These are phyloP conservation scores for Suhomyces wounanorum DNA, from an alignment of 1,139 yeast species.

Conservation along the genomic window DNA sequence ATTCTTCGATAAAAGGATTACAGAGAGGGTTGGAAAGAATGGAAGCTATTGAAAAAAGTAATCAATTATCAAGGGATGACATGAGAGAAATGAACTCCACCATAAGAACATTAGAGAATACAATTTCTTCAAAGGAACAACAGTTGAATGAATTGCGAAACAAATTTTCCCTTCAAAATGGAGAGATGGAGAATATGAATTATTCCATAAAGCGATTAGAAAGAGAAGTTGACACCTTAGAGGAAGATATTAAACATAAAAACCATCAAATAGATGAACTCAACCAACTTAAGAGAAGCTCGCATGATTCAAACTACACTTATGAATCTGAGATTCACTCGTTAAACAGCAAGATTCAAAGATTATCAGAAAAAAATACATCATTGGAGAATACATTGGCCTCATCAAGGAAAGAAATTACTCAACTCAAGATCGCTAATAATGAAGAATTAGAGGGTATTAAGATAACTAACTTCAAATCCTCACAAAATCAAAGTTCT, in stretches of 20 bases:
- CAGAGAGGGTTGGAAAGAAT: slow-evolving; percentile 5
- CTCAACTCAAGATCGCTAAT: slow-evolving; percentile 1
- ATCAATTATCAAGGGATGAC: not conserved
- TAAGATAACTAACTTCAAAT: not conserved
- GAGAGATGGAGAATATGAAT: slow-evolving; percentile 5
- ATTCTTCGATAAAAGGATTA: not conserved
- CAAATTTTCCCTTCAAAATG: not conserved
- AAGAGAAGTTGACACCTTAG: slow-evolving; percentile 15
- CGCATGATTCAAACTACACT: slow-evolving; percentile 8
- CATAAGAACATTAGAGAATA: not conserved
- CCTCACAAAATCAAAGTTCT: not conserved
- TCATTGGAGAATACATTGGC: slow-evolving; percentile 10
- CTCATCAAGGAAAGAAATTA: slow-evolving; percentile 5
- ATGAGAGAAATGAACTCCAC: not conserved
- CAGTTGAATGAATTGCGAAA: slow-evolving; percentile 1
- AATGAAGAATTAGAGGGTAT: slow-evolving; percentile 4
- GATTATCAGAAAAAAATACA: slow-evolving; percentile 10
- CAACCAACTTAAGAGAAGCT: slow-evolving; percentile 8
- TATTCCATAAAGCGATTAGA: slow-evolving; percentile 11
- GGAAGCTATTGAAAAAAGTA: slow-evolving; percentile 3
- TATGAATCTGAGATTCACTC: slow-evolving; percentile 15
- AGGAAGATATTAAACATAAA: slow-evolving; percentile 15
- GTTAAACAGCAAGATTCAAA: slow-evolving; percentile 11
- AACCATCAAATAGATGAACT: slow-evolving; percentile 16
- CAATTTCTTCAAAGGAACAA: not conserved